Base-by-base conservation (phyloP, 129 eudicot species). In the Mikania micrantha region DNA sequence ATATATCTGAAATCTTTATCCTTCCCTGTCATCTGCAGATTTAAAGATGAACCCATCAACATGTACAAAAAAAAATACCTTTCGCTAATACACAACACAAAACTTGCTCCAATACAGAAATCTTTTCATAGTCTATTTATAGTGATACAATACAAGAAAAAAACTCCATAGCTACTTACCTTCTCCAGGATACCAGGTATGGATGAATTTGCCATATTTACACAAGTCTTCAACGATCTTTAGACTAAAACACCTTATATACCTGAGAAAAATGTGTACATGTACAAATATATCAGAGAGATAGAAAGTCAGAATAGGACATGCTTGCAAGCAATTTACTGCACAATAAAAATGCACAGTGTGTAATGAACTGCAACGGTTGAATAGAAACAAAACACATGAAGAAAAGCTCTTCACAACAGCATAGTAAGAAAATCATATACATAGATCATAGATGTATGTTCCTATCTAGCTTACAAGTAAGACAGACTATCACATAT, bases 1-100 rank as follows among this genome's bases (percentile, higher is more conserved):
- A 94, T 94, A 36, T 94, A 94, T 81, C 99, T 80, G 72, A 82
- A 94, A 69, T 94, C 99, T 83, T 94, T 94, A 72, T 94, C 99
- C 73, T 94, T 94, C 54, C 96, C 99, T 20, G 90, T 89, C 99
- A 94, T 94, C 99, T 94, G 86, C 65, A 79, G 50, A 63, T 60
- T 40, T 39, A 67, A 45, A 57, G 49, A 40, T 16, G n/a, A 48
- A 57, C 44, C 53, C 40, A 21, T 70, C 63, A 73, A 59, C 8
- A 12, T 10, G 53, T 36, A 35, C 48, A 53, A 22, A 32, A 15
- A 21, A n/a, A 70, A 22, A 35, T n/a, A n/a, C n/a, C n/a, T n/a
- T n/a, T n/a, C n/a, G n/a, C n/a, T n/a, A n/a, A n/a, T n/a, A n/a
- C n/a, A n/a, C n/a, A n/a, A n/a, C n/a, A n/a, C n/a, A n/a, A n/a